Conservation (phyloP, 2,329 filamentous ascomycete species). For the Clonostachys byssicola region DNA sequence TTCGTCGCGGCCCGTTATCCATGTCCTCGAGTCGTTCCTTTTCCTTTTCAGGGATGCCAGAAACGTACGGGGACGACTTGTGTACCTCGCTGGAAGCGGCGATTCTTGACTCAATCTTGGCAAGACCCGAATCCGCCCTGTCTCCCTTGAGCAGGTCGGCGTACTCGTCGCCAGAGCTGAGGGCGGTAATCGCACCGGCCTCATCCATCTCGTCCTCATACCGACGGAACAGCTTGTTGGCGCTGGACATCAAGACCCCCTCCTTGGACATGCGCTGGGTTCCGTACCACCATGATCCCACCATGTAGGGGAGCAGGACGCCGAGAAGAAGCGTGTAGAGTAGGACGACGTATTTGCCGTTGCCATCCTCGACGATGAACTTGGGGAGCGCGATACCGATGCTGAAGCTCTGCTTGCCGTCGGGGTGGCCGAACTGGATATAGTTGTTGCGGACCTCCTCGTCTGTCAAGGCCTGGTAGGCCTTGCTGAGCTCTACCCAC, state of each 20-base stretch:
- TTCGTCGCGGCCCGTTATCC: slow-evolving; percentile 76
- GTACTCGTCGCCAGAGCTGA: slow-evolving; percentile 86
- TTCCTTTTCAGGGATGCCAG: slow-evolving; percentile 67
- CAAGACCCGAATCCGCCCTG: slow-evolving; percentile 74
- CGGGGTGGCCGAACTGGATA: slow-evolving; percentile 90
- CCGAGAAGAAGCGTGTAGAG: slow-evolving; percentile 87
- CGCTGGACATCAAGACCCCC: slow-evolving; percentile 86
- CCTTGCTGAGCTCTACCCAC: slow-evolving; percentile 95
- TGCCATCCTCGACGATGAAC: slow-evolving; percentile 88
- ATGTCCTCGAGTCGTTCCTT: slow-evolving; percentile 72
- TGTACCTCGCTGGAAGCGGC: slow-evolving; percentile 50
- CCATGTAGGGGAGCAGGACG: slow-evolving; percentile 84
- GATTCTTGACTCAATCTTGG: slow-evolving; percentile 79
- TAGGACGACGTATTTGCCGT: slow-evolving; percentile 90
- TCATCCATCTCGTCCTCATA: slow-evolving; percentile 83
- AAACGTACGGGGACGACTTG: slow-evolving; percentile 36
- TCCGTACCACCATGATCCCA: slow-evolving; percentile 98
- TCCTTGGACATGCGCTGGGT: slow-evolving; percentile 92
- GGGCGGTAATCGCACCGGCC: slow-evolving; percentile 71
- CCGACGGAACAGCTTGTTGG: slow-evolving; percentile 90
- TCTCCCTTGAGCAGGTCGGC: slow-evolving; percentile 70
- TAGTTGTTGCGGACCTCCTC: slow-evolving; percentile 98
- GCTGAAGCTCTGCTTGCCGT: slow-evolving; percentile 97
- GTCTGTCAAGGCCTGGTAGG: slow-evolving; percentile 95
- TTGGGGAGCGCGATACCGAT: slow-evolving; percentile 95